phyloP scores from a whole-genome alignment of 371 early-diverging fungal species.

The Capniomyces stellatus region DNA sequence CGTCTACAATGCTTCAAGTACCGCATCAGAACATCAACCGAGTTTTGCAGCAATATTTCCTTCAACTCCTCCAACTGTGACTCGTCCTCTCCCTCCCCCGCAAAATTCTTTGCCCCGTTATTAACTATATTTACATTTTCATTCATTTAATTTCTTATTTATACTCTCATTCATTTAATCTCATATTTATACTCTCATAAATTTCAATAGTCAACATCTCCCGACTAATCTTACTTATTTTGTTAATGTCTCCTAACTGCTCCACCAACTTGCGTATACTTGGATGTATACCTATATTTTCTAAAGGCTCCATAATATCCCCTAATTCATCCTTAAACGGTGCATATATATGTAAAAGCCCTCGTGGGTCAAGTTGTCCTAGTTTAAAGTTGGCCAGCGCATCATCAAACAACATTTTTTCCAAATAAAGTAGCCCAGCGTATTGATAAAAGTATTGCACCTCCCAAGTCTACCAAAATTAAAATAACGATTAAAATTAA shows the following conservation, averaged over 20 bases:
- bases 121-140: slow-evolving; percentile 3
- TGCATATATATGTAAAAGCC: slow-evolving; percentile 15
- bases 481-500: too few relatives aligned
- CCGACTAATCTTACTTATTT: slow-evolving; percentile 1
- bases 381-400: slow-evolving; percentile 16
- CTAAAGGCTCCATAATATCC: slow-evolving; percentile 13
- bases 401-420: slow-evolving; percentile 16
- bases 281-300: slow-evolving; percentile 9
- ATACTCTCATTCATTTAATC: too few relatives aligned
- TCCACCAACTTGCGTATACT: slow-evolving; percentile 7
- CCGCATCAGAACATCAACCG: slow-evolving; percentile 15
- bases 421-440: slow-evolving; percentile 12
- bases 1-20: slow-evolving; percentile 12
- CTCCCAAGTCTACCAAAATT: slow-evolving; percentile 3
- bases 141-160: too few relatives aligned
- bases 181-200: too few relatives aligned
- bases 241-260: slow-evolving; percentile 7
- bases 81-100: slow-evolving; percentile 8
- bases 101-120: slow-evolving; percentile 6
- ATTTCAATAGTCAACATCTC: not conserved
- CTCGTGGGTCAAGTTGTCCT: slow-evolving; percentile 18
- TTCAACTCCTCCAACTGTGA: slow-evolving; percentile 6
- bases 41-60: slow-evolving; percentile 6
- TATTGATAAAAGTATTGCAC: slow-evolving; percentile 15
- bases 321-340: slow-evolving; percentile 9